Conservation (phyloP, 2,329 filamentous ascomycete genomes). For the Cercospora beticola region DNA sequence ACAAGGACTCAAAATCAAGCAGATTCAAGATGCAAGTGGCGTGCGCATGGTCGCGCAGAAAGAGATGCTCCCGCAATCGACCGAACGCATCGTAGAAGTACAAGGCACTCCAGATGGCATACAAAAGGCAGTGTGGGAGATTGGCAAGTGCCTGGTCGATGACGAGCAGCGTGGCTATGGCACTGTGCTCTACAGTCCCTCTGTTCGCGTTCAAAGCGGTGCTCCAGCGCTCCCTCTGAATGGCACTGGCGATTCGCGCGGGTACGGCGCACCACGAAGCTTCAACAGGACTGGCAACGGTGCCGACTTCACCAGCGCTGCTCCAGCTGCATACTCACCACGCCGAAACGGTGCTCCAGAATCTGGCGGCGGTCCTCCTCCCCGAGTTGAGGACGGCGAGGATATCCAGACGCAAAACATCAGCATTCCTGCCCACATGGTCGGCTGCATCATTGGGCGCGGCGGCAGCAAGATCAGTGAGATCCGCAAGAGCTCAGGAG, state of each 20-base stretch:
- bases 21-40: conserved; percentile 94
- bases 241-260: conserved; percentile 54
- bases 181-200: conserved; percentile 95
- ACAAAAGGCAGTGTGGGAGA: conserved; percentile 96
- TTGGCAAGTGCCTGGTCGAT: conserved; percentile 96
- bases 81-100: conserved; percentile 94
- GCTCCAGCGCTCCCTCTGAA: conserved; percentile 54
- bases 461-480: conserved; percentile 97
- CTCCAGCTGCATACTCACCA: conserved; percentile 63
- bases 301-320: conserved; percentile 87
- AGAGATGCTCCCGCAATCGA: conserved; percentile 98
- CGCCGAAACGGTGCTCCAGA: conserved; percentile 73
- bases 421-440: conserved; percentile 99
- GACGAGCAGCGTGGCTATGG: conserved; percentile 97
- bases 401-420: conserved; percentile 99
- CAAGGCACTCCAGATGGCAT: conserved; percentile 94
- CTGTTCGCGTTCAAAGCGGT: conserved; percentile 75
- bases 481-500: conserved; percentile 94
- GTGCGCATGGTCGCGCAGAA: conserved; percentile 99
- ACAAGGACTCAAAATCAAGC: conserved; percentile 97
- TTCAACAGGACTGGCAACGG: conserved; percentile 94
- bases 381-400: conserved; percentile 92
- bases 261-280: conserved; percentile 58
- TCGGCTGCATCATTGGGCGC: conserved; percentile 97
- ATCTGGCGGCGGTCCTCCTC: conserved; percentile 66